Conservation (phyloP, 2,329 filamentous ascomycete species). For the Sordariomycetes sp. region DNA sequence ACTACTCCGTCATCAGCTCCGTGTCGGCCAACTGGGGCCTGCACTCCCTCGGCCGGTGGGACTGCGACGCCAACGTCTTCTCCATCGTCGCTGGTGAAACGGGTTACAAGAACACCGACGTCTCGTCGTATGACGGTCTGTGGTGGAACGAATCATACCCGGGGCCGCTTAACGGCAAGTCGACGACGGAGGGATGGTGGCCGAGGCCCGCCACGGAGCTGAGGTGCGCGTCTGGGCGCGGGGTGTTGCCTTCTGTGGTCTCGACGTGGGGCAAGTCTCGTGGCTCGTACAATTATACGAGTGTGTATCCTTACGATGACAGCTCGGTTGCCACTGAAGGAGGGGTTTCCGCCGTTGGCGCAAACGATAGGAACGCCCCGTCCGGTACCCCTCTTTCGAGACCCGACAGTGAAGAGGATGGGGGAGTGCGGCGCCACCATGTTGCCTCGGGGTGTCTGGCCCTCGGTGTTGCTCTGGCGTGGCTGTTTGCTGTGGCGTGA, state of each 20-base stretch:
- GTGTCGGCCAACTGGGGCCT: slow-evolving; percentile 58
- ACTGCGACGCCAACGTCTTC: slow-evolving; percentile 59
- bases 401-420: no score
- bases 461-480: no score
- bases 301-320: background rate
- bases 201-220: background rate
- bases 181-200: background rate
- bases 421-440: no score
- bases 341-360: background rate
- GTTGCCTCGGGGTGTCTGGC: no score
- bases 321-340: background rate
- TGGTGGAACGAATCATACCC: background rate
- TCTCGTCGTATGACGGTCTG: background rate
- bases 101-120: background rate
- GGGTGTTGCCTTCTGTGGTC: background rate
- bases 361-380: background rate
- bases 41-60: slow-evolving; percentile 56
- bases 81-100: background rate
- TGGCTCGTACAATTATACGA: background rate
- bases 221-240: background rate
- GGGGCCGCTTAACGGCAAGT: background rate
- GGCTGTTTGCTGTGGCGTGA: no score
- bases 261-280: background rate
- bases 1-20: slow-evolving; percentile 57
- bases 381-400: no score